A percentile compares a stretch with the other conserved stretches of the same genome.
phyloP scores from a whole-genome alignment of 768 basidiomycete species.

The Lactifluus volemus region DNA sequence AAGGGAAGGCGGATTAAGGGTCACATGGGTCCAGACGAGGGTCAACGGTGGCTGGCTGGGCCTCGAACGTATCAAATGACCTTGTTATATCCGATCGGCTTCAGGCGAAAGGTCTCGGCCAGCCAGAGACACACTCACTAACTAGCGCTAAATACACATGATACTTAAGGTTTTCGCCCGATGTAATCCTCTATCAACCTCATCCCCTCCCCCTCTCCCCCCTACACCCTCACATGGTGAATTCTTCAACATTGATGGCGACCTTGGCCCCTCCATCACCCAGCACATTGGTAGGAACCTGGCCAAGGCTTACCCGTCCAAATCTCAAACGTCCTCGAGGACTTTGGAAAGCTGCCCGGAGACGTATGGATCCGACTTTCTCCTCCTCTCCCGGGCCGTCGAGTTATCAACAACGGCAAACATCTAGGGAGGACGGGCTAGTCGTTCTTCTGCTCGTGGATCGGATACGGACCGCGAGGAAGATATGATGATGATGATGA shows the following conservation, averaged over 20 bases:
- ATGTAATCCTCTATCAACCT: constrained; percentile 4
- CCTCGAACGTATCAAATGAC: constrained; percentile 1
- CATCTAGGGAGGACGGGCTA: neutral
- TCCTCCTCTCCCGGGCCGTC: neutral
- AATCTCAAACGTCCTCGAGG: constrained; percentile 14
- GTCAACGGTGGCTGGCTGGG: neutral
- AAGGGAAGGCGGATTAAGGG: neutral
- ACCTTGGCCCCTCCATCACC: constrained; percentile 1
- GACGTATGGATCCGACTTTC: constrained; percentile 1
- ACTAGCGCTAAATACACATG: neutral
- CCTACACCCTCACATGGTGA: neutral
- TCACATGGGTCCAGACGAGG: neutral
- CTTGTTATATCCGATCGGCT: constrained; percentile 11
- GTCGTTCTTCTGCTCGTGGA: neutral
- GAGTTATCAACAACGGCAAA: neutral
- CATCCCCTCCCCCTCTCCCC: neutral
- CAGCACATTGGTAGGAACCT: neutral
- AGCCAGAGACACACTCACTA: neutral
- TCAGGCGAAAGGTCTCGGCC: constrained; percentile 9
- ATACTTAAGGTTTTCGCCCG: constrained; percentile 12
- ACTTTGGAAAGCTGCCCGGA: constrained; percentile 13
- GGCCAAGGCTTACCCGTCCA: constrained; percentile 11
- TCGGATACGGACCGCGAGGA: constrained; percentile 7
- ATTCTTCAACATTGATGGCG: constrained; percentile 1
- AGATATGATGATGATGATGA: neutral